Percentiles rank a stretch among this genome's conserved stretches.
These are phyloP conservation scores for Vaccinium macrocarpon DNA, from an alignment of 148 eudicot species.

Conservation along the genomic window DNA sequence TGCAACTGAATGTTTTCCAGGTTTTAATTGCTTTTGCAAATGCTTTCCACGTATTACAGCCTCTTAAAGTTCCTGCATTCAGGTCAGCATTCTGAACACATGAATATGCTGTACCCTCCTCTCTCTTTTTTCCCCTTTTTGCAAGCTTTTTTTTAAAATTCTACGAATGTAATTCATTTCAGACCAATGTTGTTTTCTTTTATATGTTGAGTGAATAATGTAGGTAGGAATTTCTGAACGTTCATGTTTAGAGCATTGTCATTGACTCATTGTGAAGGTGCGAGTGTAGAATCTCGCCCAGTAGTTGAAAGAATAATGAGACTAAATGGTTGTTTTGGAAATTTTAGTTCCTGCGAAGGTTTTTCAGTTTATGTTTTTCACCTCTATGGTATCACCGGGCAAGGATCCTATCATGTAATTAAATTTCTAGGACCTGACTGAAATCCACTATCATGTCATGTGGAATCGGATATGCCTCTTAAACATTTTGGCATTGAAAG, in stretches of 20 bases:
- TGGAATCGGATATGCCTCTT: neutral
- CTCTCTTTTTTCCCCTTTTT: neutral
- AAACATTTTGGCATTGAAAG: too few species aligned
- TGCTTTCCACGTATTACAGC: conserved; percentile 87
- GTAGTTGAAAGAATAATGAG: neutral
- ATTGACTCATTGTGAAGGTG: neutral
- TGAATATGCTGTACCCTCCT: neutral
- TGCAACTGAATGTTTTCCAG: conserved; percentile 31
- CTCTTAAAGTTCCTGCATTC: conserved; percentile 88
- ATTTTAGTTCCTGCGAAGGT: neutral
- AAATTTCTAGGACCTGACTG: neutral
- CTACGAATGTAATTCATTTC: neutral
- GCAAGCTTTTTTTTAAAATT: neutral
- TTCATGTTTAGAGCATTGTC: neutral
- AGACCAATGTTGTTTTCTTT: neutral
- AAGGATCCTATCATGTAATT: neutral
- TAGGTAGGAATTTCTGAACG: neutral
- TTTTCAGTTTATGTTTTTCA: neutral
- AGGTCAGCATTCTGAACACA: conserved; percentile 42
- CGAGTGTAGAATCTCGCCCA: neutral
- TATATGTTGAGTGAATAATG: neutral
- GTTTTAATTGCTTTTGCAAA: conserved; percentile 84
- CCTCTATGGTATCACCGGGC: neutral
- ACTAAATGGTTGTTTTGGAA: neutral
- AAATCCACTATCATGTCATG: neutral